Evolutionary conservation across 371 early-diverging fungal genomes (phyloP).

Genomic region (Chytridium lagenaria): DNA sequence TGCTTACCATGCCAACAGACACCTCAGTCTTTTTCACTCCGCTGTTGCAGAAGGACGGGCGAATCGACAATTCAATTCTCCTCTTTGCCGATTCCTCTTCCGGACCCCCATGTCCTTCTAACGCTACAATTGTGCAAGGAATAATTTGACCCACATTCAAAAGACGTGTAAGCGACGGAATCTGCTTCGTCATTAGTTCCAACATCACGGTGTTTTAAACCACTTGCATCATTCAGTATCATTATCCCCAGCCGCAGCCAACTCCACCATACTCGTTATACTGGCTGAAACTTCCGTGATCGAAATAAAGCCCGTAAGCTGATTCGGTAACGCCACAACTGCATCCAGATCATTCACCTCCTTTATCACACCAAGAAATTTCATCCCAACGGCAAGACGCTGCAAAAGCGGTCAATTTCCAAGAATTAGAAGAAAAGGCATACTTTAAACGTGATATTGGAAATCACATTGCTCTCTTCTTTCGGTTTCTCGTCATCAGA

Average conservation of each 20-base stretch:
- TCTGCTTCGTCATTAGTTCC: constrained; percentile 51
- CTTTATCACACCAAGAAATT: constrained; percentile 77
- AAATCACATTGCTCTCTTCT: background rate
- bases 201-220: constrained; percentile 43
- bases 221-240: constrained; percentile 50
- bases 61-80: constrained; percentile 72
- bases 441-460: constrained; percentile 35
- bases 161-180: constrained; percentile 65
- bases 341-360: constrained; percentile 82
- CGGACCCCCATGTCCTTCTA: constrained; percentile 52
- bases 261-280: constrained; percentile 68
- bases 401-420: background rate
- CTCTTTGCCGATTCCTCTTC: constrained; percentile 43
- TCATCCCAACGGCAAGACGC: constrained; percentile 63
- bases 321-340: constrained; percentile 77
- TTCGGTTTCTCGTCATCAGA: background rate
- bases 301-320: constrained; percentile 75
- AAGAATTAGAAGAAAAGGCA: background rate
- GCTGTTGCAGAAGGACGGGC: constrained; percentile 70
- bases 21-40: constrained; percentile 62
- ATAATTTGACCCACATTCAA: constrained; percentile 81
- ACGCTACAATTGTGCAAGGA: constrained; percentile 63
- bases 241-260: constrained; percentile 63
- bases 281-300: constrained; percentile 79
- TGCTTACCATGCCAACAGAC: constrained; percentile 62